A percentile compares a stretch with the other conserved stretches of the same genome.
Evolutionary conservation across 1,284 basidiomycete species (phyloP).

Genomic region (Boletus smithii): DNA sequence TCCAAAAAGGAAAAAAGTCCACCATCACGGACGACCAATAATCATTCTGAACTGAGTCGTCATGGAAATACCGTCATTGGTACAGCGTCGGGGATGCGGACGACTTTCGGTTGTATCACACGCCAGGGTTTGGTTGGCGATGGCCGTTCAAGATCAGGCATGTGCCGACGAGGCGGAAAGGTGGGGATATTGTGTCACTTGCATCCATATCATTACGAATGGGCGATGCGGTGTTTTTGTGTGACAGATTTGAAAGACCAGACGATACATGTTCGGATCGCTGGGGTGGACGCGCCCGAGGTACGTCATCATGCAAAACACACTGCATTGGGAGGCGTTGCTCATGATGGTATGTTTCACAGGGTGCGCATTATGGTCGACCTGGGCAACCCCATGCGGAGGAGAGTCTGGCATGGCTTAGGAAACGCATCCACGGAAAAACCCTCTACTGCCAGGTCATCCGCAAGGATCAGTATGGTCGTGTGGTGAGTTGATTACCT

Average conservation of each 20-base stretch:
- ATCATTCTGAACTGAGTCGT: background rate
- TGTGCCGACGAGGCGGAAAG: constrained; percentile 60
- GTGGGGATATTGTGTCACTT: constrained; percentile 35
- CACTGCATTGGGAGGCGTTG: background rate
- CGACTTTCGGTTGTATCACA: constrained; percentile 81
- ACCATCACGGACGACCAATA: background rate
- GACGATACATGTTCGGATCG: constrained; percentile 82
- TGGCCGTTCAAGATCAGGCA: constrained; percentile 68
- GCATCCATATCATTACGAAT: background rate
- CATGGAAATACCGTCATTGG: background rate
- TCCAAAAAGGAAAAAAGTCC: background rate
- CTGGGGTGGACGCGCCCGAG: constrained; percentile 89
- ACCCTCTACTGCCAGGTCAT: constrained; percentile 67
- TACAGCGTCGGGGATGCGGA: constrained; percentile 80
- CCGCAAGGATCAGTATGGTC: constrained; percentile 76
- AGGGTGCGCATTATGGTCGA: constrained; percentile 79
- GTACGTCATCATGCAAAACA: constrained; percentile 37
- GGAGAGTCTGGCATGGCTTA: constrained; percentile 75
- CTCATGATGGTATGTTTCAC: background rate
- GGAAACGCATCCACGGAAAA: constrained; percentile 51
- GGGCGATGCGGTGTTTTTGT: background rate
- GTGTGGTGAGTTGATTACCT: constrained; percentile 52
- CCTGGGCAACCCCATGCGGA: constrained; percentile 66
- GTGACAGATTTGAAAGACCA: constrained; percentile 63
- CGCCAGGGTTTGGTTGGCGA: constrained; percentile 68